These are phyloP conservation scores for Phialophora macrospora DNA, from an alignment of 2,329 filamentous ascomycete species.

Conservation along the genomic window DNA sequence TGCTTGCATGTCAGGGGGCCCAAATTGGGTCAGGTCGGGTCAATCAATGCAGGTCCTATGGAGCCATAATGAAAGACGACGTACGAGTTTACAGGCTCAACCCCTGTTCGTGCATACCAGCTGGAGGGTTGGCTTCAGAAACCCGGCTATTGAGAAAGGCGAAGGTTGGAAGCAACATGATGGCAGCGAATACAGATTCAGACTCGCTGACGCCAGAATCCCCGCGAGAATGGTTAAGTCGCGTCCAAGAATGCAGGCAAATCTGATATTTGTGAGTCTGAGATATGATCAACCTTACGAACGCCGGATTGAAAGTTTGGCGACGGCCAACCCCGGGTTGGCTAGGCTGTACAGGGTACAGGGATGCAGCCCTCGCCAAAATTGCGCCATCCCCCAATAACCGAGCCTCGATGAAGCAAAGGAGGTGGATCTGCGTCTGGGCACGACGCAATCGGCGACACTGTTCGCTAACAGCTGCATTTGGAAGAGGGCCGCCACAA, in stretches of 20 bases:
- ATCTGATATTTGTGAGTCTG: conserved; percentile 13
- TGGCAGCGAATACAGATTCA: background rate
- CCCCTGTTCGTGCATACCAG: conserved; percentile 25
- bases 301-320: background rate
- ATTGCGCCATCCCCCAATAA: conserved; percentile 15
- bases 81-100: background rate
- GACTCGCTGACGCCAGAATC: background rate
- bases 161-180: background rate
- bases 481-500: conserved; percentile 12
- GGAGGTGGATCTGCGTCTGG: background rate
- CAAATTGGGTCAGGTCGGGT: conserved; percentile 17
- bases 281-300: background rate
- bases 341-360: conserved; percentile 4
- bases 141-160: background rate
- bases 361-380: conserved; percentile 7
- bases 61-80: conserved; percentile 5
- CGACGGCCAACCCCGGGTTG: conserved; percentile 22
- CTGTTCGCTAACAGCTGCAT: background rate
- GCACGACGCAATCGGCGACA: background rate
- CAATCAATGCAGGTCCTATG: conserved; percentile 9
- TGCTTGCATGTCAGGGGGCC: conserved; percentile 29
- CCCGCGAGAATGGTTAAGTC: conserved; percentile 1
- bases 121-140: background rate
- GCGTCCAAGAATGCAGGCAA: conserved; percentile 13
- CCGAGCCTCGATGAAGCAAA: background rate